These are phyloP conservation scores for Trypanosoma caninum DNA, from an alignment of 208 protist genomes.

Conservation along the genomic window DNA sequence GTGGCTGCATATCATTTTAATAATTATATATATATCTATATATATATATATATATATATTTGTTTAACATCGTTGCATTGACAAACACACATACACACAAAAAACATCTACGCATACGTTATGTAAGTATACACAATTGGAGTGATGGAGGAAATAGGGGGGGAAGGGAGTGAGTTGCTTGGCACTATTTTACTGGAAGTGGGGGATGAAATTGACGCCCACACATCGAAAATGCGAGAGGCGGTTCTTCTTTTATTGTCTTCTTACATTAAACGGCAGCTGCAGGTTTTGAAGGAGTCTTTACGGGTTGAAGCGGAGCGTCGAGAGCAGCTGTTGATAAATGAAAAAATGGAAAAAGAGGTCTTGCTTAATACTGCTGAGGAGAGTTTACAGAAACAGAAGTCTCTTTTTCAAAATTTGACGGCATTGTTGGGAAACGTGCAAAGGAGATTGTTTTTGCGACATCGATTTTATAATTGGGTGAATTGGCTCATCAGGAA, in stretches of 20 bases:
- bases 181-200: conserved; percentile 18
- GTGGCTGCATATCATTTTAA: not conserved
- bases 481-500: conserved; percentile 20
- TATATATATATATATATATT: not conserved
- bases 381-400: conserved; percentile 7
- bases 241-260: conserved; percentile 19
- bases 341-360: conserved; percentile 10
- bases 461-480: conserved; percentile 35
- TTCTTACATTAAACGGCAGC: conserved; percentile 13
- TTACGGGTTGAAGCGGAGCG: conserved; percentile 5
- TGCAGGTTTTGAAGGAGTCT: conserved; percentile 1
- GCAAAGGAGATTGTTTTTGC: not conserved
- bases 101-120: conserved; percentile 4
- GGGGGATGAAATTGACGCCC: conserved; percentile 16
- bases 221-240: conserved; percentile 23
- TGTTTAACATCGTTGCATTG: not conserved
- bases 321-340: conserved; percentile 9
- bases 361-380: not conserved
- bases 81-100: not conserved
- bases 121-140: not conserved
- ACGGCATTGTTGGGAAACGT: conserved; percentile 6
- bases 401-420: not conserved
- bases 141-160: conserved; percentile 4
- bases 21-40: not conserved
- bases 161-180: not conserved